Base-by-base conservation (phyloP, 75 land plant genomes). In the Cunninghamia lanceolata region DNA sequence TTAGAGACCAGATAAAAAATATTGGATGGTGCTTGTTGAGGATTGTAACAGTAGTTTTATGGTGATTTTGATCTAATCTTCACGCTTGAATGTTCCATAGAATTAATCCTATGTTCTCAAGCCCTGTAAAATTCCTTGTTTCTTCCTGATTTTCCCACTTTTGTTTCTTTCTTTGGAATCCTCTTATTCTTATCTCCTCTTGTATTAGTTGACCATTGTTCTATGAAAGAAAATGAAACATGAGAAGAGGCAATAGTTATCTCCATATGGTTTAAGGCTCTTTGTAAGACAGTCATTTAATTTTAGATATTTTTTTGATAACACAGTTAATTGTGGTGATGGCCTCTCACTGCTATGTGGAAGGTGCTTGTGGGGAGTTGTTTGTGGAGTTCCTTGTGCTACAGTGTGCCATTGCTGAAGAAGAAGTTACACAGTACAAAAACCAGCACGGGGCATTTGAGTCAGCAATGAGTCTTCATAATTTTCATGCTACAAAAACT, bases 321-420 rank as follows among this genome's bases (percentile, higher is more conserved):
- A 80, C 87, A 38, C 92, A 97, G 99, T 91, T 98, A 73, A 89
- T 95, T 85, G 93, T 95, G 47, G 92, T 94, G 28, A 98, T 98
- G 99, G 97, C 97, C 75, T 95, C 99, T 45, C 92, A 95, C 82
- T 96, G 96, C 77, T 91, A 93, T 90, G 85, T 96, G 87, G 89
- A 87, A 86, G 92, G 93, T 81, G 86, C 94, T 56, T 84, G 90
- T 84, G 99, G 93, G 34, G 96, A 96, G 90, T 73, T 91, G 42
- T 95, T 93, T 86, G 92, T 98, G 34, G 99, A 98, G 54, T 96
- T 92, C 87, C 93, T 98, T 46, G 95, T 94, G 39, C 92, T 91
- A 52, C 91, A 98, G 89, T 95, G 95, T 93, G 93, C 99, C 19
- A 85, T 96, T 82, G 83, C 92, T 56, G 95, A 96, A 86, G 89